Evolutionary conservation across 805 yeast genomes (phyloP), one percentile per base, ranked within the genome.

Genomic region (Ogataea neopini): DNA sequence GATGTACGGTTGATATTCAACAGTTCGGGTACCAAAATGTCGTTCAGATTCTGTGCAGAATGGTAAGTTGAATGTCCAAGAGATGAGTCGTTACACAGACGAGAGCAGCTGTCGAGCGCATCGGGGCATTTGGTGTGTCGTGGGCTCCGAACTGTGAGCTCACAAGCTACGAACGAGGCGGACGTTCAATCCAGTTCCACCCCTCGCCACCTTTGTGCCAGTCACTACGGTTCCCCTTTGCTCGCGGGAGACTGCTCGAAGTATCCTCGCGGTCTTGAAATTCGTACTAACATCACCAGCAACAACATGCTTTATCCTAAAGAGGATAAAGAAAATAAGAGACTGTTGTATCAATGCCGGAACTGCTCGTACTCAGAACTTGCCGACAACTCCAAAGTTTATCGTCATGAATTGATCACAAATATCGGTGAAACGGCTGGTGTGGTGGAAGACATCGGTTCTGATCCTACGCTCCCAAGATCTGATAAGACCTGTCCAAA

Each of bases 231-330:
- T n/a, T n/a, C n/a, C n/a, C n/a, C n/a, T n/a, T n/a, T n/a, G n/a
- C n/a, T n/a, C n/a, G n/a, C n/a, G n/a, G n/a, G n/a, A n/a, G n/a
- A n/a, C n/a, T n/a, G n/a, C n/a, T n/a, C n/a, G n/a, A n/a, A n/a
- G n/a, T n/a, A n/a, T n/a, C n/a, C n/a, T 22, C 25, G 37, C 15
- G 19, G 18, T 20, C 11, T 10, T 17, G n/a, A 15, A 8, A 19
- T 9, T 8, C n/a, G 3, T 40, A 32, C 38, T 40, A 41, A 41
- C 44, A 8, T 45, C 18, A 4, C 25, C 34, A 58, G 95, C 80
- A 94, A 94, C 78, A 94, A 94, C 67, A 94, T 94, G 99, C 79
- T 94, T 71, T 94, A 94, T 67, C 99, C 99, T 17, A 82, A 88
- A 57, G 99, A 94, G 73, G 98, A 94, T 66, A 88, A 86, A 62